A percentile compares a stretch with the other conserved stretches of the same genome.
These are phyloP conservation scores for Citrus cavaleriei DNA, from an alignment of 345 rosid species.

Conservation along the genomic window DNA sequence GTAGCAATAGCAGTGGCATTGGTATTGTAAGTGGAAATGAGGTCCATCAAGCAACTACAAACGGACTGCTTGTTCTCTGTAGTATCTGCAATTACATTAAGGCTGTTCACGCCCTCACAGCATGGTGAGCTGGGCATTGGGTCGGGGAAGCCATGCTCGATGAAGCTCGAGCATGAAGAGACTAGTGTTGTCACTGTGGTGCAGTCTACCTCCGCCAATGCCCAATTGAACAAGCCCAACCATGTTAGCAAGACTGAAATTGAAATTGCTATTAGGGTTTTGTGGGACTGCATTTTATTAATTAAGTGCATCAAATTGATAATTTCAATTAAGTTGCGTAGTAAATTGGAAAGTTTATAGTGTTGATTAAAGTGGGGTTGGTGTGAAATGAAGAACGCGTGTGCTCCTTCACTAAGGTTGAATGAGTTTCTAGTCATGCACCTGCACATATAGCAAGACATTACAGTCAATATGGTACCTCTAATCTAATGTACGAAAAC, in stretches of 20 bases:
- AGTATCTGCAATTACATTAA: slow-evolving; percentile 36
- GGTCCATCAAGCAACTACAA: slow-evolving; percentile 47
- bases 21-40: slow-evolving; percentile 37
- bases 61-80: slow-evolving; percentile 27
- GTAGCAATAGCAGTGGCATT: slow-evolving; percentile 71
- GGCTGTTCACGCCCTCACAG: slow-evolving; percentile 45
- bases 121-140: slow-evolving; percentile 53
- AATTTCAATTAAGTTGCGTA: too few relatives aligned
- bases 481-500: too few relatives aligned
- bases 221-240: neutral
- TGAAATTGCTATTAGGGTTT: neutral
- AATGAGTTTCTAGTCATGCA: slow-evolving; percentile 14
- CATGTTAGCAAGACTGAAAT: slow-evolving; percentile 5
- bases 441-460: too few relatives aligned
- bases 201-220: slow-evolving; percentile 39
- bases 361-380: slow-evolving; percentile 19
- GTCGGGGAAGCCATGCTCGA: slow-evolving; percentile 47
- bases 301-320: neutral
- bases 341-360: neutral
- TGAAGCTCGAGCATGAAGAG: slow-evolving; percentile 46
- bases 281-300: slow-evolving; percentile 6
- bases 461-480: too few relatives aligned
- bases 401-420: slow-evolving; percentile 21
- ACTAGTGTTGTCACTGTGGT: slow-evolving; percentile 44
- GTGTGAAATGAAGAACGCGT: slow-evolving; percentile 19